These are phyloP conservation scores for Trichoderma reesei DNA, from an alignment of 495 filamentous ascomycete genomes.

Conservation along the genomic window DNA sequence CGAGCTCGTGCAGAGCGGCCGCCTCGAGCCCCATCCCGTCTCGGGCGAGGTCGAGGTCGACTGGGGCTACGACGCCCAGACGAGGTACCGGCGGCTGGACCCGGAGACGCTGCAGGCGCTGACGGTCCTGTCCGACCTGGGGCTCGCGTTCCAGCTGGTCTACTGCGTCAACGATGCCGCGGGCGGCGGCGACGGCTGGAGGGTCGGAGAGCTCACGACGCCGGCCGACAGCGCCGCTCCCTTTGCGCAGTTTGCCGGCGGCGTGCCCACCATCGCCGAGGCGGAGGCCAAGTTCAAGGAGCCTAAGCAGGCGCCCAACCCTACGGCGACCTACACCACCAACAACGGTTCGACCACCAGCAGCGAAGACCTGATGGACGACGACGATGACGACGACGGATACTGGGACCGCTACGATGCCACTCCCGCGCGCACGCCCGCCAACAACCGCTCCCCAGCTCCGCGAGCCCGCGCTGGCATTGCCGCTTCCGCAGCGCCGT, in stretches of 20 bases:
- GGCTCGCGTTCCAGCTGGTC: constrained; percentile 42
- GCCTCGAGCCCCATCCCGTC: constrained; percentile 79
- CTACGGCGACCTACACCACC: neutral
- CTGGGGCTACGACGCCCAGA: constrained; percentile 50
- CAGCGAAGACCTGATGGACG: constrained; percentile 31
- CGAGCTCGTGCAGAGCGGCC: constrained; percentile 52
- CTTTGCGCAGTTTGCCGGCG: constrained; percentile 28
- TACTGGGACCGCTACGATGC: constrained; percentile 95
- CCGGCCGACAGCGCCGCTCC: constrained; percentile 41
- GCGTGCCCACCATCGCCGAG: constrained; percentile 28
- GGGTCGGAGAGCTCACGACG: constrained; percentile 61
- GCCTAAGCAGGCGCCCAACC: constrained; percentile 16
- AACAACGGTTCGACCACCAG: constrained; percentile 2
- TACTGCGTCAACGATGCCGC: constrained; percentile 51
- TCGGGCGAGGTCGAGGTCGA: constrained; percentile 82
- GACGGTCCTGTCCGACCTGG: constrained; percentile 45
- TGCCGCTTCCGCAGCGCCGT: neutral
- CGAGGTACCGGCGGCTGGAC: constrained; percentile 67
- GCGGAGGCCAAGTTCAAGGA: constrained; percentile 33
- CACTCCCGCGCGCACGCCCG: constrained; percentile 69
- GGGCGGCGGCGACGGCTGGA: constrained; percentile 66
- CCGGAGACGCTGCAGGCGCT: constrained; percentile 75
- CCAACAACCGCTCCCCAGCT: constrained; percentile 50
- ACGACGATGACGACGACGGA: constrained; percentile 77
- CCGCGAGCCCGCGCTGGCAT: constrained; percentile 31